Evolutionary conservation across 1,139 yeast species (phyloP).

Genomic region (Geotrichum australiense): DNA sequence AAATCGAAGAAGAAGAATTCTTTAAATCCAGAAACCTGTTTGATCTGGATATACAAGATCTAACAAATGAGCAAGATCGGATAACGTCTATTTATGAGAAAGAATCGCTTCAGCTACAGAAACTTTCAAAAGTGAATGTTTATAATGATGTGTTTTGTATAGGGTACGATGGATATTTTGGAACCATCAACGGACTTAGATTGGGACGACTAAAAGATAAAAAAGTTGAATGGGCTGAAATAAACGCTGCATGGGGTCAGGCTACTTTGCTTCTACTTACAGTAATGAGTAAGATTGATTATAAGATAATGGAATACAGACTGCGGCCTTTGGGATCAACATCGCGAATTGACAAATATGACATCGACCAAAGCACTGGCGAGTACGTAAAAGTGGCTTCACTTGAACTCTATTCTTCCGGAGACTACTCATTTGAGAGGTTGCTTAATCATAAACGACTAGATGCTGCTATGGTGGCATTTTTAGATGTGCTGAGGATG

Average conservation of each 20-base stretch:
- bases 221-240: conserved; percentile 77
- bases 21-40: conserved; percentile 45
- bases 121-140: conserved; percentile 66
- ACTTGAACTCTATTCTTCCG: conserved; percentile 51
- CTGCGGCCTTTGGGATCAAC: conserved; percentile 80
- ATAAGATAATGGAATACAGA: conserved; percentile 53
- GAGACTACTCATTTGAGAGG: conserved; percentile 63
- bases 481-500: conserved; percentile 55
- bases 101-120: conserved; percentile 59
- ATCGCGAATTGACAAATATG: conserved; percentile 64
- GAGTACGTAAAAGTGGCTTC: conserved; percentile 34
- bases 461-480: conserved; percentile 71
- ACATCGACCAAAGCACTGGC: conserved; percentile 34
- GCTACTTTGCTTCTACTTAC: conserved; percentile 63
- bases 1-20: conserved; percentile 41
- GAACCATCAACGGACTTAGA: conserved; percentile 79
- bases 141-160: conserved; percentile 77
- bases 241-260: conserved; percentile 90
- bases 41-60: conserved; percentile 44
- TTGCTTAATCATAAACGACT: conserved; percentile 62
- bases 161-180: conserved; percentile 75
- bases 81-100: conserved; percentile 55
- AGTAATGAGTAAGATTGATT: conserved; percentile 49
- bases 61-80: conserved; percentile 50
- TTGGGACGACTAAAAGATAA: conserved; percentile 56